These are phyloP conservation scores for Euptelea pleiosperma DNA, from an alignment of 164 flowering plant genomes.

Conservation along the genomic window DNA sequence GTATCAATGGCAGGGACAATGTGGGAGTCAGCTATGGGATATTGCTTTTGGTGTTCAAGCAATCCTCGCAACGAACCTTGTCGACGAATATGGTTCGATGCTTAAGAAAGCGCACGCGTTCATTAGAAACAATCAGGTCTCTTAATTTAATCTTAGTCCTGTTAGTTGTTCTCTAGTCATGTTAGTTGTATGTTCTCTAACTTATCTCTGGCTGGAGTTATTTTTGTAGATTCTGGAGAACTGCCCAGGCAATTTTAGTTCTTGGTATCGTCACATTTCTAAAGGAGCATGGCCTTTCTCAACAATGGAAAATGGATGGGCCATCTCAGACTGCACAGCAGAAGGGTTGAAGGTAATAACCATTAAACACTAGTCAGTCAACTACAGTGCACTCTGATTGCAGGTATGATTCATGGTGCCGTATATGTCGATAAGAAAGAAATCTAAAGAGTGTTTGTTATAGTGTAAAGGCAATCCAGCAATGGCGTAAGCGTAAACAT, in stretches of 20 bases:
- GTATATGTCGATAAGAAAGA: no score
- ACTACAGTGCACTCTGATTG: no score
- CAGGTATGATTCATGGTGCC: no score
- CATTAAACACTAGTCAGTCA: no score
- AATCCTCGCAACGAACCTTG: constrained; percentile 25
- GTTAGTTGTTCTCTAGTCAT: no score
- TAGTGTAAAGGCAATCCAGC: no score
- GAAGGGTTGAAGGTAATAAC: constrained; percentile 44
- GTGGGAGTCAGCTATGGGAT: constrained; percentile 44
- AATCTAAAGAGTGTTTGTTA: no score
- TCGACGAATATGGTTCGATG: constrained; percentile 25
- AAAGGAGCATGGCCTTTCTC: constrained; percentile 71
- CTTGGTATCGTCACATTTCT: constrained; percentile 49
- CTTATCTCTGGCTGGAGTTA: neutral
- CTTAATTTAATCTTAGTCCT: no score
- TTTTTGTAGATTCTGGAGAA: constrained; percentile 27
- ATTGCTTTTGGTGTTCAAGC: constrained; percentile 29
- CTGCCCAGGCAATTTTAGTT: constrained; percentile 19
- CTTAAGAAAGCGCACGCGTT: constrained; percentile 36
- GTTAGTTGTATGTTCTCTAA: no score
- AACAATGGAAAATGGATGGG: constrained; percentile 49
- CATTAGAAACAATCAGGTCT: constrained; percentile 32
- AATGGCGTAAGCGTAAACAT: no score
- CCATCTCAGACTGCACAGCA: constrained; percentile 46
- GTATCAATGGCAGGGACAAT: constrained; percentile 24